A percentile compares a stretch with the other conserved stretches of the same genome.
These are phyloP conservation scores for Piromyces finnis DNA, from an alignment of 192 early-diverging fungal species.

Conservation along the genomic window DNA sequence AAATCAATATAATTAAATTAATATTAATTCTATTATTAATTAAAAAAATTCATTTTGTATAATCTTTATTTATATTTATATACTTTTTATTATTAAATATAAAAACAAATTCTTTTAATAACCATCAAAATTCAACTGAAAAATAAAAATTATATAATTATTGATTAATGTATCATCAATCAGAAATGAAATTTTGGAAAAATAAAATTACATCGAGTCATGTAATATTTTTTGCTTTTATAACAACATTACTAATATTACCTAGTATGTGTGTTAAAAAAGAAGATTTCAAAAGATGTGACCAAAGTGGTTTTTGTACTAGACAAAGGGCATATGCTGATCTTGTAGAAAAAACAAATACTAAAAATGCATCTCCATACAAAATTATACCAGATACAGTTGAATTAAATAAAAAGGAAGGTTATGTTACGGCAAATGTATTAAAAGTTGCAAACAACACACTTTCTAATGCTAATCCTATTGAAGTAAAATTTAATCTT, in stretches of 20 bases:
- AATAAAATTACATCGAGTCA: neutral
- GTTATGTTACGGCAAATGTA: conserved; percentile 31
- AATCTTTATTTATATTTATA: no score
- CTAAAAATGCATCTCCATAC: conserved; percentile 29
- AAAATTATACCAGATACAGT: conserved; percentile 37
- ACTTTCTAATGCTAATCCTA: neutral
- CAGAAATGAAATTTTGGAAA: neutral
- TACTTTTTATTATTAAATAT: no score
- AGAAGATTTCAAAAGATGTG: conserved; percentile 80
- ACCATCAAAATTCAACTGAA: no score
- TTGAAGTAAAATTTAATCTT: conserved; percentile 10
- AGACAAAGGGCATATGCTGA: conserved; percentile 79
- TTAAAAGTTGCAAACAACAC: conserved; percentile 20
- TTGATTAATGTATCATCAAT: no score
- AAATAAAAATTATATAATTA: no score
- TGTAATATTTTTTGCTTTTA: neutral
- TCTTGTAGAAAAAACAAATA: conserved; percentile 11
- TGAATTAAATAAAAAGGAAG: conserved; percentile 16
- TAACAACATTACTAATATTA: neutral
- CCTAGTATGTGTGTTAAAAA: neutral
- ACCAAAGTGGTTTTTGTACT: conserved; percentile 68
- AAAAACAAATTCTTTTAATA: no score
- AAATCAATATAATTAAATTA: no score
- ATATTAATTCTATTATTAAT: no score
- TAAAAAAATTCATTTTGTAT: no score